These are phyloP conservation scores for Candida khao-thaluensis DNA, from an alignment of 805 yeast genomes.

Conservation along the genomic window DNA sequence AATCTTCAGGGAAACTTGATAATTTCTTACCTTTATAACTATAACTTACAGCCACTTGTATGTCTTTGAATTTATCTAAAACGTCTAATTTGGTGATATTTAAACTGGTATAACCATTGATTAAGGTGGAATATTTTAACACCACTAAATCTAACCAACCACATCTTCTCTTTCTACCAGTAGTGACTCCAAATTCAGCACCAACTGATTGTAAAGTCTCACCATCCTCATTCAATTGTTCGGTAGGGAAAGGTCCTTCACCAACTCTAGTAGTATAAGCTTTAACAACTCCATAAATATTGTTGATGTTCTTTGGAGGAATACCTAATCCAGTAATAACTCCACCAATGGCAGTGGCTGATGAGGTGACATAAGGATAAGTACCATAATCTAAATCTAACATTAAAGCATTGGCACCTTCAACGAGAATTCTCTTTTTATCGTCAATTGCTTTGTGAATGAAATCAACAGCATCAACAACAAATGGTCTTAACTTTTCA, in stretches of 20 bases:
- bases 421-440: constrained; percentile 86
- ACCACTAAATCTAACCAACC: constrained; percentile 99
- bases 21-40: constrained; percentile 72
- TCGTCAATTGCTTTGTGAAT: constrained; percentile 73
- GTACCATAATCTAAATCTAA: constrained; percentile 97
- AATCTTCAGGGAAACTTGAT: constrained; percentile 89
- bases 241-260: constrained; percentile 99
- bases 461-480: constrained; percentile 86
- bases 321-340: constrained; percentile 95
- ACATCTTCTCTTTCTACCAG: constrained; percentile 98
- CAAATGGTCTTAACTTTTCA: constrained; percentile 79
- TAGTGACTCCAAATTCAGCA: constrained; percentile 96
- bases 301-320: constrained; percentile 81
- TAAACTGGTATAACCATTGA: constrained; percentile 92
- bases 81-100: constrained; percentile 97
- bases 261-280: constrained; percentile 99
- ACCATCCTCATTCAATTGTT: constrained; percentile 85
- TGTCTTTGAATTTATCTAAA: constrained; percentile 83
- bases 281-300: constrained; percentile 93
- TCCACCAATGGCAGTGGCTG: constrained; percentile 96
- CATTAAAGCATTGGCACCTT: constrained; percentile 98
- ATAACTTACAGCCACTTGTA: constrained; percentile 85
- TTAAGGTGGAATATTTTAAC: constrained; percentile 81
- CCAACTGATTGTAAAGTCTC: constrained; percentile 87
- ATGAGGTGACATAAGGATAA: constrained; percentile 94